Evolutionary conservation across 148 eudicot species (phyloP), one percentile per base, ranked within the genome.

Genomic region (Rheum nobile): DNA sequence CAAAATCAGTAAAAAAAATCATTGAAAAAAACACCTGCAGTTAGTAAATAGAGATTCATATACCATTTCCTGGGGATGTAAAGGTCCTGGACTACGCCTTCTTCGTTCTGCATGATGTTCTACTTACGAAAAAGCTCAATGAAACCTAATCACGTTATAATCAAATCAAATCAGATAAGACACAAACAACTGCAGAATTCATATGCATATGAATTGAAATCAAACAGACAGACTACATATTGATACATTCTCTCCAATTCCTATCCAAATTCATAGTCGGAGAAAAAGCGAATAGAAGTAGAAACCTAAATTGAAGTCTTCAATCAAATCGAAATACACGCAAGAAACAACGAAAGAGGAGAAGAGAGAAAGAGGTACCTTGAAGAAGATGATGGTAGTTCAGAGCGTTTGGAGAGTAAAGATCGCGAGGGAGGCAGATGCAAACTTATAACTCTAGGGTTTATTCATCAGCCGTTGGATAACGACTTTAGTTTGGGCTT

Each of bases 31-130:
- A 22, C 1, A 21, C 4, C 4, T 0, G 17, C 10, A n/a, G 12
- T 10, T 22, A 0, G 7, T 6, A 52, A 11, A 13, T 52, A 14
- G 4, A 22, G 2, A 29, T 61, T 3, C 8, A 28, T 3, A 78
- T 38, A 37, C 81, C 74, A 72, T 74, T 73, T 73, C 35, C 57
- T 73, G 75, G 67, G 75, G 67, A 73, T 73, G 72, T 69, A 69
- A 37, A 69, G 72, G 19, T 69, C 72, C 46, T 37, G 44, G 4
- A 69, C 47, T 37, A 69, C 72, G 10, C 72, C 72, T 11, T 69
- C 72, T 38, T 69, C 72, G 65, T 73, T 73, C 67, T 54, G 67
- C 67, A 73, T 48, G 4, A 4, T 69, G 47, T 37, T 9, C 44
- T 34, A 38, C 43, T 68, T 19, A 42, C 13, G 44, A 0, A 69